Evolutionary conservation across 73 alveolate genomes (phyloP), one percentile per base, ranked within the genome.

Genomic region (Tetrahymena borealis): DNA sequence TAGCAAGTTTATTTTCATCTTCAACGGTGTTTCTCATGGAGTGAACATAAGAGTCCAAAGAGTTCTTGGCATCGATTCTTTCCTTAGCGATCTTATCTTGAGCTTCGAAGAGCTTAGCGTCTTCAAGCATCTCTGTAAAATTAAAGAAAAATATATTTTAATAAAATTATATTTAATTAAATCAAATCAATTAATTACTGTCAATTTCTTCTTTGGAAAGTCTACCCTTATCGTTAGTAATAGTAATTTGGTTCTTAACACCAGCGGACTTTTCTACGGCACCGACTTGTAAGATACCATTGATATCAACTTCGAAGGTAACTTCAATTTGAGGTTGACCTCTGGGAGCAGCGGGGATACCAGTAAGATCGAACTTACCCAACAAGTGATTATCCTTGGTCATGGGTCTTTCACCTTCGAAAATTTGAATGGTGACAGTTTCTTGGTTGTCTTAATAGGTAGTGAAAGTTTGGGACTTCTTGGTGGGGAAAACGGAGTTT

Each of bases 401-500:
- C 90, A 95, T 43, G 13, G 98, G 97, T 91, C 98, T 95, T 92
- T 96, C 98, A 39, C 98, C 98, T 94, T 96, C 98, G 78, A 96
- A 96, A 32, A 96, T 95, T 60, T 96, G 95, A 91, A 96, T 96
- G 10, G 98, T 95, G 18, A 96, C 98, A 39, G 98, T 96, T 20
- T 60, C 37, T 94, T 94, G 41, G 78, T 93, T 93, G 39, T 94
- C 97, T 39, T 91, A 43, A 93, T 94, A 94, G 10, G 97, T 94
- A n/a, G 97, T 93, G 41, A 96, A 96, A 1, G 95, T 95, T 93
- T 96, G 93, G 28, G 98, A 96, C 91, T 98, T 99, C 98, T 98
- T 98, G 92, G 99, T 98, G 40, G 99, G 99, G 96, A 98, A 98
- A 92, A 97, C 99, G 79, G 99, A 98, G 94, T 99, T 99, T 95